These are phyloP conservation scores for Populus hybrid DNA, from an alignment of 441 rosid genomes.

Conservation along the genomic window DNA sequence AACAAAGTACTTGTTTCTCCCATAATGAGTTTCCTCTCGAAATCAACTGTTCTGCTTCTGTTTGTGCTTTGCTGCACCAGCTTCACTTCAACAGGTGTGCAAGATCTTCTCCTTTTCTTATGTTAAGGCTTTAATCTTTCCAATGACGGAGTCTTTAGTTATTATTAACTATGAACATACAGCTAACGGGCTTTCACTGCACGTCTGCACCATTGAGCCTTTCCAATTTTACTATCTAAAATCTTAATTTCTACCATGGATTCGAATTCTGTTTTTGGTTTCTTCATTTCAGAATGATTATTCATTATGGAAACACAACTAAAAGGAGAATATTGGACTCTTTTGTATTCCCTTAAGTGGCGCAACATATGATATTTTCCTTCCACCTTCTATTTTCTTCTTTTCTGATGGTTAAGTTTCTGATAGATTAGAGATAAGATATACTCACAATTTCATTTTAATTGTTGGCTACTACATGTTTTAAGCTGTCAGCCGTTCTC, in stretches of 20 bases:
- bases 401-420: too few species aligned
- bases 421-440: too few species aligned
- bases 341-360: too few species aligned
- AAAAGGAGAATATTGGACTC: too few species aligned
- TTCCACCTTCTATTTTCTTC: too few species aligned
- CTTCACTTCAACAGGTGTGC: not conserved
- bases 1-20: constrained; percentile 4
- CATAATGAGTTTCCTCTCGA: constrained; percentile 28
- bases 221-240: not conserved
- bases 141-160: not conserved
- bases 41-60: constrained; percentile 26
- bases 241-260: not conserved
- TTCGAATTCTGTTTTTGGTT: not conserved
- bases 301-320: too few species aligned
- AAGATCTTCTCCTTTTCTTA: not conserved
- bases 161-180: not conserved
- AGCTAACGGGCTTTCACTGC: too few species aligned
- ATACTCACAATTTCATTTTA: too few species aligned
- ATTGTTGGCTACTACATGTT: not conserved
- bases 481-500: not conserved
- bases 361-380: too few species aligned
- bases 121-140: not conserved
- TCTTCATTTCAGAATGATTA: not conserved
- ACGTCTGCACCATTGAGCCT: too few species aligned
- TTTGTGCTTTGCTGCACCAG: too few species aligned